These are phyloP conservation scores for Entomophthora muscae DNA, from an alignment of 371 early-diverging fungal species.

Conservation along the genomic window DNA sequence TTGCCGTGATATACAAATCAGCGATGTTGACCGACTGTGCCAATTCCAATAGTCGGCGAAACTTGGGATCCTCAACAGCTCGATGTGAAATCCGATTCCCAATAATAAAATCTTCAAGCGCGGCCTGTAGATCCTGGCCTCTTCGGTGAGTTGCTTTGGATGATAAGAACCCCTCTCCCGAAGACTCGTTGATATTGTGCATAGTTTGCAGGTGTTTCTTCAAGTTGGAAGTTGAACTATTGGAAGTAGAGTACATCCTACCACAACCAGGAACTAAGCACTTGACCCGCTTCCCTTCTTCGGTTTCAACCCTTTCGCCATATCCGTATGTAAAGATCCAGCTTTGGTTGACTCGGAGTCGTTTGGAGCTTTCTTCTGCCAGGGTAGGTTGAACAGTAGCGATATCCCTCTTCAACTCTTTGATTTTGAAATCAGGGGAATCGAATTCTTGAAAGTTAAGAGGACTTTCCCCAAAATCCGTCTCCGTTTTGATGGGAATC, in stretches of 20 bases:
- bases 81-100: background rate
- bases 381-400: too few relatives aligned
- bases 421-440: too few relatives aligned
- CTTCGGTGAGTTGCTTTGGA: background rate
- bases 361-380: too few relatives aligned
- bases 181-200: background rate
- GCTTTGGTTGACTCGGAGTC: background rate
- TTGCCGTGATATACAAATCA: too few relatives aligned
- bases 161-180: background rate
- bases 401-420: too few relatives aligned
- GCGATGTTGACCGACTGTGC: background rate
- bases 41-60: background rate
- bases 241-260: background rate
- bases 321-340: background rate
- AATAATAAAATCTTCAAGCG: background rate
- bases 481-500: too few relatives aligned
- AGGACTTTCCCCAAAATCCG: too few relatives aligned
- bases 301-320: background rate
- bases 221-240: background rate
- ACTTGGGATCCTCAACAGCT: background rate
- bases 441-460: too few relatives aligned
- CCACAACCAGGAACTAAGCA: background rate
- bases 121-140: background rate
- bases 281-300: background rate
- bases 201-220: background rate